Conservation (phyloP, 768 basidiomycete genomes). For the Lactarius vividus region DNA sequence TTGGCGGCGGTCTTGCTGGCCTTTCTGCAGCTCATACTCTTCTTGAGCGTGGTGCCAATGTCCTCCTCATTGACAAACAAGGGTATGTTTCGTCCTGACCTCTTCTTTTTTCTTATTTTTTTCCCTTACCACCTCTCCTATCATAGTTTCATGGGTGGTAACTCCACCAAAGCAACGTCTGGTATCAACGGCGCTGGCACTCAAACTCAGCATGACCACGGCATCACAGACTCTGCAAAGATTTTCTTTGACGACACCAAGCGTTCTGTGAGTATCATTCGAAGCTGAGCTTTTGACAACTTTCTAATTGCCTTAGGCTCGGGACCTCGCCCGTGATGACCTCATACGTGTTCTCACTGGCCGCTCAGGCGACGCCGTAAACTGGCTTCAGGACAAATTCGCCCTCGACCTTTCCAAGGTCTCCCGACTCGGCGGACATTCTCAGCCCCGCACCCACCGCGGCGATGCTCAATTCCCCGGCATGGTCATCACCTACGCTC, state of each 20-base stretch:
- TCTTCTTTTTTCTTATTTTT: background rate
- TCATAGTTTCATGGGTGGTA: slow-evolving; percentile 89
- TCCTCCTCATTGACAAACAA: slow-evolving; percentile 93
- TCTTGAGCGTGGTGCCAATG: slow-evolving; percentile 94
- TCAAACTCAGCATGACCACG: slow-evolving; percentile 71
- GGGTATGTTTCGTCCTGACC: slow-evolving; percentile 46
- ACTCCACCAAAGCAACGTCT: slow-evolving; percentile 95
- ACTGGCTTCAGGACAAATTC: slow-evolving; percentile 93
- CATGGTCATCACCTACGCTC: slow-evolving; percentile 97
- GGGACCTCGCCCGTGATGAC: slow-evolving; percentile 94
- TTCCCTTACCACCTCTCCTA: background rate
- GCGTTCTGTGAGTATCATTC: slow-evolving; percentile 60
- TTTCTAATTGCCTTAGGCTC: slow-evolving; percentile 53
- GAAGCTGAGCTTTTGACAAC: background rate
- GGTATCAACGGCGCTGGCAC: slow-evolving; percentile 98
- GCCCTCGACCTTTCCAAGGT: slow-evolving; percentile 92
- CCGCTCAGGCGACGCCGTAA: slow-evolving; percentile 92
- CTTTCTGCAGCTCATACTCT: slow-evolving; percentile 96
- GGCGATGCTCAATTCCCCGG: slow-evolving; percentile 95
- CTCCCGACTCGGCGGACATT: slow-evolving; percentile 94
- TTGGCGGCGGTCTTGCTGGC: slow-evolving; percentile 93
- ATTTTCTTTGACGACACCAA: slow-evolving; percentile 98
- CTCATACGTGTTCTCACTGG: slow-evolving; percentile 94
- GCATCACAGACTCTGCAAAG: slow-evolving; percentile 86
- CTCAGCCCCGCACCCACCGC: slow-evolving; percentile 90